Conservation (phyloP, 2,329 filamentous ascomycete species). For the Aspergillus sp. region DNA sequence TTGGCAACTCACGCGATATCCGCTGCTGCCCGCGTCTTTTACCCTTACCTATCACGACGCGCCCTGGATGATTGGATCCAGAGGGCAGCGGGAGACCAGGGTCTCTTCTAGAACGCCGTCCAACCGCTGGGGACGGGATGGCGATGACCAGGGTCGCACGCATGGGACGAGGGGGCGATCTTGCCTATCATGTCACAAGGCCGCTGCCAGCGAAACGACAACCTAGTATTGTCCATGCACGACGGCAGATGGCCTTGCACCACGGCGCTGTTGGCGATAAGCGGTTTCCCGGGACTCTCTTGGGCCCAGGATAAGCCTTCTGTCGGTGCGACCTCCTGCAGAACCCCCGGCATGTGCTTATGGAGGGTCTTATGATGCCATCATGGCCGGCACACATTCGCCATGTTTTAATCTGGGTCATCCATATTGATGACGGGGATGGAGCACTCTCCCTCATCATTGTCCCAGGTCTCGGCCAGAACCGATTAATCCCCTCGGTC, state of each 20-base stretch:
- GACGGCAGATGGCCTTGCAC: neutral
- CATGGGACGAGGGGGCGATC: constrained; percentile 1
- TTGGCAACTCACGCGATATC: constrained; percentile 17
- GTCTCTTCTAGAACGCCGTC: constrained; percentile 12
- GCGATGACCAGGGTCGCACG: constrained; percentile 8
- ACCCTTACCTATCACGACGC: neutral
- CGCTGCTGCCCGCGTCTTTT: constrained; percentile 7
- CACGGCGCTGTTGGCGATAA: constrained; percentile 6
- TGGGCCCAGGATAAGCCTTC: constrained; percentile 1
- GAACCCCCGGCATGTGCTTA: constrained; percentile 9
- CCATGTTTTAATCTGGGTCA: neutral
- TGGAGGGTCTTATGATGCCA: constrained; percentile 7
- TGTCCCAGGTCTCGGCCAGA: too few species aligned
- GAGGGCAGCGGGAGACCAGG: constrained; percentile 1
- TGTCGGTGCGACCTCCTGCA: constrained; percentile 2
- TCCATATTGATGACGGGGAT: neutral
- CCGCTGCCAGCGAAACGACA: neutral
- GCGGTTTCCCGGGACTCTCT: neutral
- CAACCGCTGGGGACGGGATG: neutral
- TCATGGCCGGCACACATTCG: neutral
- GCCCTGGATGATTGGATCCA: constrained; percentile 6
- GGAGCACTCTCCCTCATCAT: neutral
- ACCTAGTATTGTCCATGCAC: neutral
- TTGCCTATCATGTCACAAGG: constrained; percentile 3
- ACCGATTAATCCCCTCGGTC: neutral